Evolutionary conservation across 768 basidiomycete genomes (phyloP).

Genomic region (Tricholoma saponaceum): DNA sequence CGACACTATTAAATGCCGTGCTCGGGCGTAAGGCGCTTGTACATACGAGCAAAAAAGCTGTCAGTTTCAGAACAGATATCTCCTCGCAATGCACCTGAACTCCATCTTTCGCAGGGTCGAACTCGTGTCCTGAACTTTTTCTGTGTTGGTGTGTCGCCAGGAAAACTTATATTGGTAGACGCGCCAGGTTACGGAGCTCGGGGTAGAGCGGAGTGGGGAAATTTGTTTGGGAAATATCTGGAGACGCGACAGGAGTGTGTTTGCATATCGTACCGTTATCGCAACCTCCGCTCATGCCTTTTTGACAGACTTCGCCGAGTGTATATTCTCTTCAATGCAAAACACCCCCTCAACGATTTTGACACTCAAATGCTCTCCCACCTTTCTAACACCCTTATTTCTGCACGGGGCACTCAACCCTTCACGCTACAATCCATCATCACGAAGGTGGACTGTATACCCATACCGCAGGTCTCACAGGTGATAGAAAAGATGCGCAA

Average conservation of each 20-base stretch:
- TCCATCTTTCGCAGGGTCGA: slow-evolving; percentile 46
- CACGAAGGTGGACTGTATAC: slow-evolving; percentile 63
- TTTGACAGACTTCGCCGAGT: slow-evolving; percentile 57
- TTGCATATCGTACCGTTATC: background rate
- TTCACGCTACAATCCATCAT: slow-evolving; percentile 71
- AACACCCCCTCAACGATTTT: slow-evolving; percentile 52
- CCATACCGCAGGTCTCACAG: slow-evolving; percentile 25
- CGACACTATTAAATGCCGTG: slow-evolving; percentile 67
- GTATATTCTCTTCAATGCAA: slow-evolving; percentile 67
- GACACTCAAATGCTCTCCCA: slow-evolving; percentile 62
- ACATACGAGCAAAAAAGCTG: slow-evolving; percentile 67
- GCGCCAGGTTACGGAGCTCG: slow-evolving; percentile 77
- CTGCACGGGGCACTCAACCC: slow-evolving; percentile 31
- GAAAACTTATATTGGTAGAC: slow-evolving; percentile 67
- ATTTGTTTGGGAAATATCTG: slow-evolving; percentile 62
- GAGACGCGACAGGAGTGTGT: slow-evolving; percentile 58
- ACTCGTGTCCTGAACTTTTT: slow-evolving; percentile 73
- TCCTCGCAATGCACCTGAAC: background rate
- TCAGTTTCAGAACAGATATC: slow-evolving; percentile 28
- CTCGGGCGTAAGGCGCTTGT: slow-evolving; percentile 53
- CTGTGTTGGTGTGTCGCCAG: slow-evolving; percentile 55
- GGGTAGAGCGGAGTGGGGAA: slow-evolving; percentile 74
- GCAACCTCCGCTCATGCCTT: slow-evolving; percentile 1
- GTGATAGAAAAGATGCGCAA: slow-evolving; percentile 39
- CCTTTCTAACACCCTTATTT: slow-evolving; percentile 39